Percentiles rank a stretch among this genome's conserved stretches.
Evolutionary conservation across 495 filamentous ascomycete species (phyloP).

Genomic region (Penicillium antarcticum): DNA sequence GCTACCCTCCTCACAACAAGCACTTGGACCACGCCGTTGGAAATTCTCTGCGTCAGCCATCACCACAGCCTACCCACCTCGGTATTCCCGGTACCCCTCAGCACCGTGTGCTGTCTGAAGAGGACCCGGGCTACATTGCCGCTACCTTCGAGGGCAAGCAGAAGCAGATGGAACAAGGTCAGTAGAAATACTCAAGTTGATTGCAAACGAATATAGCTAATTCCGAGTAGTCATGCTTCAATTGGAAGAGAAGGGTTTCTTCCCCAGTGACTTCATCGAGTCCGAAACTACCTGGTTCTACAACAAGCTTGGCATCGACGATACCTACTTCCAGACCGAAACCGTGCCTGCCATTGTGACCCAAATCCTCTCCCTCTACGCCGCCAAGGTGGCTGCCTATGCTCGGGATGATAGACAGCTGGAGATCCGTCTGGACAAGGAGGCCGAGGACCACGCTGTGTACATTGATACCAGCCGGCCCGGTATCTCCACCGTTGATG

Average conservation of each 20-base stretch:
- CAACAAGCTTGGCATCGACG: conserved; percentile 93
- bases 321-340: conserved; percentile 98
- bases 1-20: conserved; percentile 53
- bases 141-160: conserved; percentile 93
- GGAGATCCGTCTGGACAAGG: conserved; percentile 94
- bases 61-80: conserved; percentile 88
- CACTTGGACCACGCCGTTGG: conserved; percentile 60
- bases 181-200: conserved; percentile 20
- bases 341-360: conserved; percentile 81
- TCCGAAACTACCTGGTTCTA: conserved; percentile 95
- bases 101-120: conserved; percentile 71
- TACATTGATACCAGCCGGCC: conserved; percentile 97
- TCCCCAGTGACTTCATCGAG: conserved; percentile 78
- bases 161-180: conserved; percentile 88
- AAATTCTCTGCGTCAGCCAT: conserved; percentile 63
- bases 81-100: conserved; percentile 64
- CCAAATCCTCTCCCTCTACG: conserved; percentile 93
- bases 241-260: conserved; percentile 77
- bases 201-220: conserved; percentile 1
- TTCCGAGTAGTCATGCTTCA: conserved; percentile 60
- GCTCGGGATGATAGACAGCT: conserved; percentile 89
- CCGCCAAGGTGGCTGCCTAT: conserved; percentile 93
- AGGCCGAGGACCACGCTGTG: conserved; percentile 90
- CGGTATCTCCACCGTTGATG: conserved; percentile 67
- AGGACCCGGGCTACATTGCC: conserved; percentile 92